Percentiles rank a stretch among this genome's conserved stretches.
Conservation (phyloP, 2,329 filamentous ascomycete genomes). For the Apiospora pterosperma region DNA sequence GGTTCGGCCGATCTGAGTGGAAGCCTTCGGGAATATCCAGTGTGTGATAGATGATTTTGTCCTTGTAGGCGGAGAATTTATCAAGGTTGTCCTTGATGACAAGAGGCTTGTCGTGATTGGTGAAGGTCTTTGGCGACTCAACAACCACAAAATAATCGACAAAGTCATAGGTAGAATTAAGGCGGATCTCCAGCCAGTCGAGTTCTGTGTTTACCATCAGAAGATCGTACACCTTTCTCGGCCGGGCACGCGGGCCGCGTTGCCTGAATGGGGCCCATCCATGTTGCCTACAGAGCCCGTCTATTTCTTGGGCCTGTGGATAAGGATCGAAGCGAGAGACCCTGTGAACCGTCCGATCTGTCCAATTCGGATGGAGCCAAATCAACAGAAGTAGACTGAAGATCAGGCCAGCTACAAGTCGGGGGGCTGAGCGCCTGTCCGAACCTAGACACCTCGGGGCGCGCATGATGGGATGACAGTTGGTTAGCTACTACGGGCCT, state of each 20-base stretch:
- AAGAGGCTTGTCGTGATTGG: conserved; percentile 52
- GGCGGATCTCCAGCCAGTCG: conserved; percentile 62
- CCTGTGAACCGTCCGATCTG: conserved; percentile 23
- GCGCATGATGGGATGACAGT: conserved; percentile 8
- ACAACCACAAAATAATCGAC: conserved; percentile 66
- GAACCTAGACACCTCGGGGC: conserved; percentile 17
- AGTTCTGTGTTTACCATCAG: conserved; percentile 61
- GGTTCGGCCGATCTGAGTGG: conserved; percentile 30
- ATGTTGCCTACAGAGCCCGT: conserved; percentile 31
- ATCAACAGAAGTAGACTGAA: conserved; percentile 16
- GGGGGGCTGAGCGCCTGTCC: conserved; percentile 11
- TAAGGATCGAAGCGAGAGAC: conserved; percentile 18
- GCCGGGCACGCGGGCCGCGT: conserved; percentile 7
- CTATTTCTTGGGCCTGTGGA: conserved; percentile 15
- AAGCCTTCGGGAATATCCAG: conserved; percentile 42
- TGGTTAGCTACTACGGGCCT: neutral
- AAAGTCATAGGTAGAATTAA: conserved; percentile 52
- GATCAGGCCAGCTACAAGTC: conserved; percentile 11
- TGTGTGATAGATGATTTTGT: conserved; percentile 60
- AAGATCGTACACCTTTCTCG: conserved; percentile 57
- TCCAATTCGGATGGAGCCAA: conserved; percentile 27
- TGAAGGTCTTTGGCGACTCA: conserved; percentile 57
- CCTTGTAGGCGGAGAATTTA: conserved; percentile 48
- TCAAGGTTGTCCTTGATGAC: conserved; percentile 49
- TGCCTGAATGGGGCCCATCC: conserved; percentile 33